phyloP scores from a whole-genome alignment of 2,329 filamentous ascomycete genomes.

The Hymenoscyphus linearis region DNA sequence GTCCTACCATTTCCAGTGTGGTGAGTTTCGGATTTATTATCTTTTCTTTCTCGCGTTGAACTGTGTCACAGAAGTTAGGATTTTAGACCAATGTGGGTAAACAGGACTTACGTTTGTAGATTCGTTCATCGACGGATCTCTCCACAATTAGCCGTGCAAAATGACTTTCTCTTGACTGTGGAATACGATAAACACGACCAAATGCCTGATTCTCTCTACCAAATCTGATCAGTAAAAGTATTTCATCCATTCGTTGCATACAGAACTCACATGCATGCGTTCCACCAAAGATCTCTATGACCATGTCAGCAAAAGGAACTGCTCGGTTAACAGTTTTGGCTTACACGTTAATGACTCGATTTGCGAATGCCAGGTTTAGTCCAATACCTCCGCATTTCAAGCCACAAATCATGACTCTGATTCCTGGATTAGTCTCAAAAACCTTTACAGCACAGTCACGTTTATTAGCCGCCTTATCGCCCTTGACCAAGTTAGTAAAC shows the following conservation, averaged over 20 bases:
- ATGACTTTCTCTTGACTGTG: background rate
- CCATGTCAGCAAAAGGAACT: too few species aligned
- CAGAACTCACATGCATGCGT: slow-evolving; percentile 4
- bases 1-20: too few species aligned
- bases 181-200: background rate
- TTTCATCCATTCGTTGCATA: too few species aligned
- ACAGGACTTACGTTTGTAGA: background rate
- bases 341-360: slow-evolving; percentile 27
- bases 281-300: slow-evolving; percentile 10
- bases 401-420: slow-evolving; percentile 42
- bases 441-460: slow-evolving; percentile 40
- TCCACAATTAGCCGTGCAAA: background rate
- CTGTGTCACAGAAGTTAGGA: too few species aligned
- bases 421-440: slow-evolving; percentile 37
- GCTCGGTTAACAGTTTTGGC: too few species aligned
- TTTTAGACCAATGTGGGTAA: too few species aligned
- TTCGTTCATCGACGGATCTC: background rate
- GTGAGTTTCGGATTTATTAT: too few species aligned
- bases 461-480: slow-evolving; percentile 38
- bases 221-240: too few species aligned
- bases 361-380: slow-evolving; percentile 52
- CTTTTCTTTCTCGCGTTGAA: too few species aligned
- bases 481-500: slow-evolving; percentile 33
- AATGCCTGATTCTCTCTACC: background rate
- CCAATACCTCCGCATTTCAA: slow-evolving; percentile 46